Base-by-base conservation (phyloP, 2,329 filamentous ascomycete species). In the Ophiostoma novo-ulmi region DNA sequence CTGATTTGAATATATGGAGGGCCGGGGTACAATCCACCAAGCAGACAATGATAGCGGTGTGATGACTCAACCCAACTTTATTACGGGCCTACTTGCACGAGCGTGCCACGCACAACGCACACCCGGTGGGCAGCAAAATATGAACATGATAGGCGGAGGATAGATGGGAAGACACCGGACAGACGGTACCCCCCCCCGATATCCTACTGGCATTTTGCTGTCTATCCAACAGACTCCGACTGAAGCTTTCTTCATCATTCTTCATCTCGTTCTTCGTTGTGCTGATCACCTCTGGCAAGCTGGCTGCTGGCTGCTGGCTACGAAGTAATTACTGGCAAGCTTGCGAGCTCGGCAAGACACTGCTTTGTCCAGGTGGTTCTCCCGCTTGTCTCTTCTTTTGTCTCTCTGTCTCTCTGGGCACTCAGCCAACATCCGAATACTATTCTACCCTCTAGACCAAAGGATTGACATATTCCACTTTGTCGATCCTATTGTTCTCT, bases 161-260 rank as follows among this genome's bases (percentile, higher is more conserved):
- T 31, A 31, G 31, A 31, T 31, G 31, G 31, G 31, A 31, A 31
- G 31, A 31, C 31, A 31, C 31, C 31, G 31, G 31, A 31, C 31
- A 44, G 41, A 44, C 41, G 38, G 38, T 6, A 2, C 38, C 7
- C 38, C 7, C 38, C 38, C 38, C 38, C 41, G 41, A 44, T 4
- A 44, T 44, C 13, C n/a, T 55, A 20, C 48, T 55, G 48, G 48
- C 48, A 55, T 55, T 55, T 7, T 55, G 6, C 48, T 5, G n/a
- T 14, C 41, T 14, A 13, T 14, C 41, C 38, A 17, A 44, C n/a
- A 55, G n/a, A 55, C 48, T 55, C 39, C 6, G 14, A 48, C 13
- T n/a, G n/a, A 48, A n/a, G n/a, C 48, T 35, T 63, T 63, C 26
- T 63, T 63, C 58, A 63, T 63, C 48, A 63, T 63, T 63, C 58